Evolutionary conservation across 495 filamentous ascomycete genomes (phyloP), one percentile per base, ranked within the genome.

Genomic region (Penicillium nucicola): DNA sequence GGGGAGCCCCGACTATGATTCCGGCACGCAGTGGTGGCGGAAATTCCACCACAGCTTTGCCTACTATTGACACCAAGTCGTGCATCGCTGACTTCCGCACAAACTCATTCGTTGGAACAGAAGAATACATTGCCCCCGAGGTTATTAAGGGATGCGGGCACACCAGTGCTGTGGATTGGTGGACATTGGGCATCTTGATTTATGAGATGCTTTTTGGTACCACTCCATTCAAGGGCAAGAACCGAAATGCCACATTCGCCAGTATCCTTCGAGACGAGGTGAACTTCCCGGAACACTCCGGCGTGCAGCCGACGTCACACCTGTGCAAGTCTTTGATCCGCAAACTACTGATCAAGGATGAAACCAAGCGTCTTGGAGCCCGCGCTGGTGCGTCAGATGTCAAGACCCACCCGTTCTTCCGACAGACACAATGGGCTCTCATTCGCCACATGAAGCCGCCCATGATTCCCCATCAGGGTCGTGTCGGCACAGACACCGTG

Each of bases 191-290:
- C 15, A 97, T 98, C 47, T 70, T 98, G 58, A 88, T 97, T 48
- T 98, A 96, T 57, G 93, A 98, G 68, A 98, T 98, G 93, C 75
- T 98, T n/a, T 97, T 88, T 69, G 95, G 93, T 17, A 97, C 92
- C 3, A 98, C 93, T 1, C 93, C 93, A 0, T 98, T 98, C 82
- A 98, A 98, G 74, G 93, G 93, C 57, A 97, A 98, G 82, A 98
- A 95, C 69, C 84, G 93, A 30, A 98, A 97, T 63, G 89, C 89
- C 13, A 98, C 93, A 1, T 98, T 98, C 72, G 93, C 91, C 23
- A 98, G 97, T 62, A 98, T 98, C 54, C 75, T 98, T 45, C 78
- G 90, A 28, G 95, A 98, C 64, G 93, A 98, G 55, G 92, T 96
- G 42, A 83, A 84, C 19, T 98, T 98, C 72, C 91, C 93, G 8